Conservation (phyloP, 768 basidiomycete species). For the Kwoniella sp. region DNA sequence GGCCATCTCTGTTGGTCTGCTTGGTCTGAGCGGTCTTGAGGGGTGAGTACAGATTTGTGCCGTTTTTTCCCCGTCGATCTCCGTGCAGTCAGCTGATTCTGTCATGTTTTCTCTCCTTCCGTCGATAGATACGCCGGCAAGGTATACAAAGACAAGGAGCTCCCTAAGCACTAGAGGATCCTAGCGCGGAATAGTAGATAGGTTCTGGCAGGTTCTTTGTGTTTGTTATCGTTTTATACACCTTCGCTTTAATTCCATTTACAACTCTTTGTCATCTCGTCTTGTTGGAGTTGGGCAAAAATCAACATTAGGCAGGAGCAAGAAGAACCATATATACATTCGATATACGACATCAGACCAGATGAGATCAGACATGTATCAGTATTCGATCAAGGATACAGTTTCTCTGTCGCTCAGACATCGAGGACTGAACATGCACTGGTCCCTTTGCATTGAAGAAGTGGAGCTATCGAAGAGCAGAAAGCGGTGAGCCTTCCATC, state of each 20-base stretch:
- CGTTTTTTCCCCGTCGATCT: not conserved
- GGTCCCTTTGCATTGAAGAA: too few relatives aligned
- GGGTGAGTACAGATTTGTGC: slow-evolving; percentile 68
- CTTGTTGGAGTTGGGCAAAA: too few relatives aligned
- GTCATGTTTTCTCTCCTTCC: slow-evolving; percentile 23
- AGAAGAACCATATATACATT: slow-evolving; percentile 3
- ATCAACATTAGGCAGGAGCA: not conserved
- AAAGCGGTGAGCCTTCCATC: too few relatives aligned
- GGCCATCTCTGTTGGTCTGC: slow-evolving; percentile 64
- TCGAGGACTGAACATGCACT: too few relatives aligned
- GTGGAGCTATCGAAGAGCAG: too few relatives aligned
- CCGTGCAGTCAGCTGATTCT: not conserved
- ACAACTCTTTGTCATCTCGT: not conserved
- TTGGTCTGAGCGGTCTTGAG: slow-evolving; percentile 69
- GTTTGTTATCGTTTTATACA: not conserved
- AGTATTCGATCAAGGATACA: slow-evolving; percentile 2
- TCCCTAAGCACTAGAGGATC: slow-evolving; percentile 36
- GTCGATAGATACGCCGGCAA: slow-evolving; percentile 60
- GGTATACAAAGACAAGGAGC: slow-evolving; percentile 57
- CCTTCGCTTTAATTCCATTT: not conserved
- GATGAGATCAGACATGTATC: slow-evolving; percentile 10
- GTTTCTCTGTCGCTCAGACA: not conserved
- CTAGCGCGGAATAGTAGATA: not conserved
- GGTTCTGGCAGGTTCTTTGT: not conserved
- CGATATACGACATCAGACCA: not conserved